Base-by-base conservation (phyloP, 1,139 yeast genomes). In the Barnettozyma hawaiiensis region DNA sequence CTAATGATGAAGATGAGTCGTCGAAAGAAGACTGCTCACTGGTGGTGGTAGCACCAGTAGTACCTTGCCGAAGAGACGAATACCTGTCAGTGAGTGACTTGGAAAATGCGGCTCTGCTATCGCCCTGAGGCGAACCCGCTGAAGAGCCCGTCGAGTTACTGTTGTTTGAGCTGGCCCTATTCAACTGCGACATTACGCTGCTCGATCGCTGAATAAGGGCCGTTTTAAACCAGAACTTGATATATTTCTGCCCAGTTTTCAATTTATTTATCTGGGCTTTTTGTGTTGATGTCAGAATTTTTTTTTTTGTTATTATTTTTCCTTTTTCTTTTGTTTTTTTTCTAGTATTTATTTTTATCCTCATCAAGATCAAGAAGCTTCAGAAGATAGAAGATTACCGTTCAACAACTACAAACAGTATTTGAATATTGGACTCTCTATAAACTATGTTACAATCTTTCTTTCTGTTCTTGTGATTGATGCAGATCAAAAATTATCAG, bases 401-500 rank as follows among this genome's bases (percentile, higher is more conserved):
- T n/a, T n/a, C n/a, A n/a, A n/a, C n/a, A n/a, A n/a, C n/a, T n/a
- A n/a, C n/a, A n/a, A n/a, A n/a, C n/a, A n/a, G n/a, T n/a, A n/a
- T n/a, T n/a, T n/a, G n/a, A n/a, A n/a, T n/a, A n/a, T n/a, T n/a
- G n/a, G n/a, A n/a, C n/a, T n/a, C n/a, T n/a, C n/a, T n/a, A n/a
- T n/a, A n/a, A n/a, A n/a, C 15, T 26, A n/a, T 26, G 15, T n/a
- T 26, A 26, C 29, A 26, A n/a, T 16, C 4, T 26, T 3, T 26
- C 14, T 26, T 26, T 15, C n/a, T n/a, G n/a, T n/a, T n/a, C n/a
- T n/a, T n/a, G n/a, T n/a, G 29, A 12, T 6, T 26, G 16, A 26
- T 26, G 16, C 14, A n/a, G n/a, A n/a, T 26, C 29, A 26, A 26
- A 55, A 55, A 2, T 49, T 50, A 42, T 55, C 60, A 39, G 50